Conservation (phyloP, 2,329 filamentous ascomycete genomes). For the Pseudogymnoascus sp. region DNA sequence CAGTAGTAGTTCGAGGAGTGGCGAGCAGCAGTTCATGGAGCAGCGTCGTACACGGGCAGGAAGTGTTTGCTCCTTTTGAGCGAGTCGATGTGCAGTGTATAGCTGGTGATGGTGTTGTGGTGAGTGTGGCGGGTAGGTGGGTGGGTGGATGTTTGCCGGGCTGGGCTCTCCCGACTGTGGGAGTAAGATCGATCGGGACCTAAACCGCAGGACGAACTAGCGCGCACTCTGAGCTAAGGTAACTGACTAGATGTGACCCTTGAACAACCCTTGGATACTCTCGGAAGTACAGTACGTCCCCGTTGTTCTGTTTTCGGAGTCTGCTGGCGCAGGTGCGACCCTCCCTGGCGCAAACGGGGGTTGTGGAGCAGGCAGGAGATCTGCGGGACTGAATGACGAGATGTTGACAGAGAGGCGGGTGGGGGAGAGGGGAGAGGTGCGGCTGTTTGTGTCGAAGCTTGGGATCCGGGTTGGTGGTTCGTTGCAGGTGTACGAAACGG, state of each 20-base stretch:
- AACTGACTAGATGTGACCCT: neutral
- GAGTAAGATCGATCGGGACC: neutral
- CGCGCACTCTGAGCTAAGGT: neutral
- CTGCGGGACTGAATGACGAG: neutral
- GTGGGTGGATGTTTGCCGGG: neutral
- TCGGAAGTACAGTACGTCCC: neutral
- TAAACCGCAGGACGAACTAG: neutral
- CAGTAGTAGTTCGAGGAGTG: conserved; percentile 1
- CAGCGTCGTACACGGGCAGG: neutral
- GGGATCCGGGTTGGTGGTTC: neutral
- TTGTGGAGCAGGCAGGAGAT: neutral
- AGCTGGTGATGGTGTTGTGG: neutral
- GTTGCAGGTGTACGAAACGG: neutral
- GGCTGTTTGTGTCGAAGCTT: neutral
- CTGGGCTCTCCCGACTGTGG: neutral
- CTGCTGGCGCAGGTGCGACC: neutral
- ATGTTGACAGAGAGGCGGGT: neutral
- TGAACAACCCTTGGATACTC: neutral
- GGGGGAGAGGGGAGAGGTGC: neutral
- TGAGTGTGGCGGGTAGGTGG: neutral
- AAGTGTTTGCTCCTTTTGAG: neutral
- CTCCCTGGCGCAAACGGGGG: neutral
- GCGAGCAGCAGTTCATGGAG: neutral
- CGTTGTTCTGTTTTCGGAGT: neutral
- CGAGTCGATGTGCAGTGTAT: neutral